Evolutionary conservation across 805 yeast genomes (phyloP), one percentile per base, ranked within the genome.

Genomic region (Pichia nanzhaoensis): DNA sequence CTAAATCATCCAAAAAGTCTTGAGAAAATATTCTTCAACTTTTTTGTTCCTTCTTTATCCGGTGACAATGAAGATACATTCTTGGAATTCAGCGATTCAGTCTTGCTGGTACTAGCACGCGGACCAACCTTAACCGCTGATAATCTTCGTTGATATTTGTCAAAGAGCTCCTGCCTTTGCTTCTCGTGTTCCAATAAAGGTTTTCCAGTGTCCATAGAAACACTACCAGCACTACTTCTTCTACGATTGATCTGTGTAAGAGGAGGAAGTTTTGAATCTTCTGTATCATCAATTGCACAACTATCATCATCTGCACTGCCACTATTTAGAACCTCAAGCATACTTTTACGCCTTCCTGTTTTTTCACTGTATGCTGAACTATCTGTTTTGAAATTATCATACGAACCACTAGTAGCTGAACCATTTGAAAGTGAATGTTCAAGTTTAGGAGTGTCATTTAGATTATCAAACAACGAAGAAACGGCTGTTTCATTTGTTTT

Each of bases 101-200:
- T 12, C 12, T 24, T 24, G 7, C 12, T 7, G 12, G 7, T 14
- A 13, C 19, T 34, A 19, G 31, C 22, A 27, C 44, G 44, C 3
- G 53, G 41, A 6, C 17, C 39, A 16, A 42, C 46, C 14, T 54
- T 52, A 10, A 55, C 55, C n/a, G 58, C 51, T n/a, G 59, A 52
- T 51, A 61, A 50, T 33, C 64, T 51, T 22, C 64, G 42, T 21
- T 61, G 54, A 43, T 62, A 62, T 37, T 58, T 60, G 17, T 60
- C 66, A 39, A 62, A 54, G 16, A 62, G 51, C n/a, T 61, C 52
- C 20, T 46, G 38, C 28, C 46, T 52, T 17, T 53, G 51, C 18
- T 40, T 42, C 14, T 35, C 51, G n/a, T 35, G 34, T 13, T 17
- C 41, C 3, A 21, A 14, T 19, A 37, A 37, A 12, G 41, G 40